Evolutionary conservation across 441 rosid species (phyloP).

Genomic region (Bruguiera hainesii): DNA sequence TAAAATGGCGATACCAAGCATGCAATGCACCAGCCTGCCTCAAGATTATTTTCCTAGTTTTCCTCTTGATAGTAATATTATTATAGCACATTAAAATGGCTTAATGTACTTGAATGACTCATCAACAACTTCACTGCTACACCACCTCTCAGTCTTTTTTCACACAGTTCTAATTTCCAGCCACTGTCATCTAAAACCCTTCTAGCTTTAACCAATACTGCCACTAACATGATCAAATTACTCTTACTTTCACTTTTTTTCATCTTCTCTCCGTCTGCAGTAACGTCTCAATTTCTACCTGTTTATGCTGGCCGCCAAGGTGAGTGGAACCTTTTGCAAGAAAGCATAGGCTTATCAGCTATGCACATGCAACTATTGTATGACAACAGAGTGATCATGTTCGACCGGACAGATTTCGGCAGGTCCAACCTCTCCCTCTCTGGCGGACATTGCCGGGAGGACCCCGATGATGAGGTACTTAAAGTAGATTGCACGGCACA

Average conservation of each 20-base stretch:
- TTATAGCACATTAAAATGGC: not conserved
- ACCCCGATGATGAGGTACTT: conserved; percentile 36
- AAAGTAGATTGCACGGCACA: conserved; percentile 71
- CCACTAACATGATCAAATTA: conserved; percentile 6
- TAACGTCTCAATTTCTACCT: not conserved
- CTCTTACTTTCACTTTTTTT: conserved; percentile 17
- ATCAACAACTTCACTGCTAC: not conserved
- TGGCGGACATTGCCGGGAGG: conserved; percentile 46
- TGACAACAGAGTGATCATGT: conserved; percentile 69
- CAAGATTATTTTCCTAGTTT: conserved; percentile 8
- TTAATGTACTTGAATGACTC: too few species aligned
- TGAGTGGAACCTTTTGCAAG: conserved; percentile 51
- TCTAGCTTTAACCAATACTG: conserved; percentile 3
- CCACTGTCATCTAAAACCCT: conserved; percentile 3
- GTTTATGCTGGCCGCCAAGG: conserved; percentile 18
- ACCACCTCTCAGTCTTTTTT: not conserved
- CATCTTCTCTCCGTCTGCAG: conserved; percentile 2
- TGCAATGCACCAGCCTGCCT: not conserved
- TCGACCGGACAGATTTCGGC: conserved; percentile 88
- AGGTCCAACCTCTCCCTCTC: conserved; percentile 66
- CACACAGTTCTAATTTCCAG: not conserved
- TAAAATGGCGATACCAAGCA: too few species aligned
- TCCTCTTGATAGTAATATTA: not conserved
- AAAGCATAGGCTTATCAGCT: conserved; percentile 66
- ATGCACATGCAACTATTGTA: conserved; percentile 91